Conservation (phyloP, 2,329 filamentous ascomycete species). For the Sarocladium kiliense region DNA sequence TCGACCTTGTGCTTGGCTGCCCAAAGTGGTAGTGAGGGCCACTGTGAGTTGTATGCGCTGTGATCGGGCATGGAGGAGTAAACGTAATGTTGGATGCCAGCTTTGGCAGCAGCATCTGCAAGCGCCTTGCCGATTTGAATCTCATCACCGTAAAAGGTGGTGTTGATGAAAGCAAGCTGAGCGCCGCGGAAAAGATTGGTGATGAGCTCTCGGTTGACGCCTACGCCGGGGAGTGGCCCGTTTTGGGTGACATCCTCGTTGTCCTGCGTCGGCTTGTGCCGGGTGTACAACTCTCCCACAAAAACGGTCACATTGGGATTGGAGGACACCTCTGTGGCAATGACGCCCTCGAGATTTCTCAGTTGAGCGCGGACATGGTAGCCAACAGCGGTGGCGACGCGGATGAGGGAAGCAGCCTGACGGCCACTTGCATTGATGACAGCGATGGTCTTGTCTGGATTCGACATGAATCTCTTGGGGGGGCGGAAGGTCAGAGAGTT, state of each 20-base stretch:
- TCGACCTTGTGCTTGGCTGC: constrained; percentile 88
- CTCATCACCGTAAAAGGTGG: constrained; percentile 94
- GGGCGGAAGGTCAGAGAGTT: constrained; percentile 58
- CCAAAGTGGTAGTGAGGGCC: constrained; percentile 87
- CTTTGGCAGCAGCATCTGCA: constrained; percentile 82
- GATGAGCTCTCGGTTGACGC: constrained; percentile 69
- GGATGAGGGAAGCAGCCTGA: constrained; percentile 91
- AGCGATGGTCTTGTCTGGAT: constrained; percentile 74
- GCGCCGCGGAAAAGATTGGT: constrained; percentile 75
- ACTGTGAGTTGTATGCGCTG: constrained; percentile 66
- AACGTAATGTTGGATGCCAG: constrained; percentile 83
- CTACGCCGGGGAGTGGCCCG: constrained; percentile 56
- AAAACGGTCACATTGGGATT: constrained; percentile 71
- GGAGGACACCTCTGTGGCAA: constrained; percentile 77
- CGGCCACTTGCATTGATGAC: constrained; percentile 94
- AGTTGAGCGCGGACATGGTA: constrained; percentile 92
- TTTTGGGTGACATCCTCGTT: constrained; percentile 63
- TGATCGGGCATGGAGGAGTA: constrained; percentile 98
- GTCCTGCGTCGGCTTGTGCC: constrained; percentile 43
- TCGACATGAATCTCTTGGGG: constrained; percentile 52
- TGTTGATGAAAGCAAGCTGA: constrained; percentile 94
- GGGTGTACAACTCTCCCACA: constrained; percentile 59
- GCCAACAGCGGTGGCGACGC: constrained; percentile 87
- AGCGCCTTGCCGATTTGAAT: constrained; percentile 81
- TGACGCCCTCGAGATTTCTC: constrained; percentile 78